Evolutionary conservation across 495 filamentous ascomycete genomes (phyloP).

Genomic region (Mytilinidion resinicola): DNA sequence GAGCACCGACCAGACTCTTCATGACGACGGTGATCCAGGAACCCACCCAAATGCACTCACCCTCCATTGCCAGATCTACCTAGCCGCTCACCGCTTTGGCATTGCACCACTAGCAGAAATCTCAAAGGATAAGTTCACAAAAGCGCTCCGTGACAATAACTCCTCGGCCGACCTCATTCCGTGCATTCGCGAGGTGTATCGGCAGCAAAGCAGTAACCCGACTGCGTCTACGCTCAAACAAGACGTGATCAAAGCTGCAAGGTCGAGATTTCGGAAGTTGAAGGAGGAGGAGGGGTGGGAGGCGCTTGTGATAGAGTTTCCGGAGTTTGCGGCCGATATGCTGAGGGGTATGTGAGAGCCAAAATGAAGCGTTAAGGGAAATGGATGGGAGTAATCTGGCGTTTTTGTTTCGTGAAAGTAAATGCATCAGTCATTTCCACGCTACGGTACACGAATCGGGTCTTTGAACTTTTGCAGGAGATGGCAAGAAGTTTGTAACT

Average conservation of each 20-base stretch:
- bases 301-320: slow-evolving; percentile 7
- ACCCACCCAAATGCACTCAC: slow-evolving; percentile 11
- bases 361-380: too few relatives aligned
- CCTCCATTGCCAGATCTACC: slow-evolving; percentile 12
- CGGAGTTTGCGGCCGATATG: slow-evolving; percentile 17
- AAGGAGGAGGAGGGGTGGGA: slow-evolving; percentile 16
- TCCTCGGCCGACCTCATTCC: slow-evolving; percentile 11
- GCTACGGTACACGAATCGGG: too few relatives aligned
- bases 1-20: background rate
- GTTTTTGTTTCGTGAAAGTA: too few relatives aligned
- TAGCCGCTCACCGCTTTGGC: slow-evolving; percentile 13
- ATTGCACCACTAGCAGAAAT: slow-evolving; percentile 10
- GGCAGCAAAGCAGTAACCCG: background rate
- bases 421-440: too few relatives aligned
- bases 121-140: slow-evolving; percentile 11
- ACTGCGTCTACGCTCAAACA: slow-evolving; percentile 1
- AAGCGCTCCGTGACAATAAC: background rate
- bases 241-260: slow-evolving; percentile 8
- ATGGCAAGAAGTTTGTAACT: too few relatives aligned
- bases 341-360: slow-evolving; percentile 5
- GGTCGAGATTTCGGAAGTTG: slow-evolving; percentile 2
- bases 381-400: too few relatives aligned
- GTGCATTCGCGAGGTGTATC: slow-evolving; percentile 15
- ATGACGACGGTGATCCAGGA: slow-evolving; percentile 3
- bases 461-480: too few relatives aligned